Base-by-base conservation (phyloP, 495 filamentous ascomycete species). In the Pyrenula massariospora region DNA sequence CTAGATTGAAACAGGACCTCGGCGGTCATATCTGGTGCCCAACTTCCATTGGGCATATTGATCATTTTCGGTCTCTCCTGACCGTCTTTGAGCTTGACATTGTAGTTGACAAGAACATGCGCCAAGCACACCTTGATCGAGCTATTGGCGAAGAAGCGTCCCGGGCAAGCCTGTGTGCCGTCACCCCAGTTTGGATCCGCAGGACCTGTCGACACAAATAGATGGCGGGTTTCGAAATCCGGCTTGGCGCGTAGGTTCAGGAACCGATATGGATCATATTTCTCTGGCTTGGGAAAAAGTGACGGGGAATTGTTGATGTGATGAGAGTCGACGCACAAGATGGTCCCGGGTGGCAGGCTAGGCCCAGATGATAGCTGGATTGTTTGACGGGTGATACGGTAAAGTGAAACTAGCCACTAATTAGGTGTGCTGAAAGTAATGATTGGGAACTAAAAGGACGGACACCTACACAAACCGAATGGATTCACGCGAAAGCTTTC, bases 61-160 rank as follows among this genome's bases (percentile, higher is more conserved):
- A 59, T 57, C 59, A 23, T 57, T 58, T 55, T 59, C 31, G 59
- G 59, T 49, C 59, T 66, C 52, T 59, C 58, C 59, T 59, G 61
- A 50, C 73, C 75, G 21, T 73, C 67, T 12, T 59, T 63, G 5
- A 76, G 63, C 57, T 65, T 67, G 25, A 78, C 58, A 50, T 82
- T 77, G 63, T 77, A 81, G 54, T 67, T 64, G 25, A 76, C 50
- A 10, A 81, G 48, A 1, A 78, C 60, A 56, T 63, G 58, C 8
- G 66, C 59, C 8, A 82, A 62, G 2, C 74, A 58, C 50, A 77
- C 54, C 66, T 81, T 78, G 57, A 81, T 71, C 62, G 75, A 70
- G 62, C 73, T 61, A n/a, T 59, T 62, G 10, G 73, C 77, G 66
- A 81, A 77, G 65, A 79, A 81, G n/a, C 77, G 66, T 15, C 77